Conservation (phyloP, 495 filamentous ascomycete species). For the Aspergillus nanangensis region DNA sequence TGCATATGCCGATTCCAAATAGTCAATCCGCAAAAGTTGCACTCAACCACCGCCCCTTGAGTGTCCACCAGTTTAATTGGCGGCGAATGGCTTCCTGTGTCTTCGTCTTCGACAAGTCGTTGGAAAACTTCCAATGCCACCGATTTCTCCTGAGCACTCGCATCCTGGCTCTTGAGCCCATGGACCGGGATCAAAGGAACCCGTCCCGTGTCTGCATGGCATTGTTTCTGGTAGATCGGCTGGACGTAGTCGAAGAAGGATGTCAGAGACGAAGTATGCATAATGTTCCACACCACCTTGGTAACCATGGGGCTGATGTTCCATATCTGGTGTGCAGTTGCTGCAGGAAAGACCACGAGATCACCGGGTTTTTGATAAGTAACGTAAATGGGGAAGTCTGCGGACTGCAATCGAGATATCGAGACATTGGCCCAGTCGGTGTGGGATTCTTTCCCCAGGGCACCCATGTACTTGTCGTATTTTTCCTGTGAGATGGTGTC, state of each 20-base stretch:
- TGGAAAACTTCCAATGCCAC: conserved; percentile 9
- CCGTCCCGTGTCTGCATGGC: conserved; percentile 17
- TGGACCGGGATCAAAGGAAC: conserved; percentile 15
- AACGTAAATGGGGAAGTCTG: conserved; percentile 20
- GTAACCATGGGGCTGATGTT: conserved; percentile 16
- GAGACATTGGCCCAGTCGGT: conserved; percentile 20
- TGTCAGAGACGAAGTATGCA: conserved; percentile 14
- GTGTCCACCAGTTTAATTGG: conserved; percentile 12
- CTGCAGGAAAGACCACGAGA: conserved; percentile 18
- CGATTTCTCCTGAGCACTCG: background rate
- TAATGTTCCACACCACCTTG: conserved; percentile 21
- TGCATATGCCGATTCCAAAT: conserved; percentile 23
- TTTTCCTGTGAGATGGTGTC: conserved; percentile 11
- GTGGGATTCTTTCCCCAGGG: conserved; percentile 15
- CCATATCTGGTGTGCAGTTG: conserved; percentile 21
- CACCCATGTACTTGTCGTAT: conserved; percentile 19
- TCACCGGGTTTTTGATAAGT: conserved; percentile 17
- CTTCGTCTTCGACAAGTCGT: conserved; percentile 13
- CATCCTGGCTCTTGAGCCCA: conserved; percentile 3
- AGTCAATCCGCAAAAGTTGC: conserved; percentile 20
- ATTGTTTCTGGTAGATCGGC: conserved; percentile 16
- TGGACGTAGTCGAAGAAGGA: conserved; percentile 18
- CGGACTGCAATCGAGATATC: conserved; percentile 7
- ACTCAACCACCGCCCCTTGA: conserved; percentile 19
- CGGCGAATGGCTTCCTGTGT: conserved; percentile 3